Evolutionary conservation across 169 alveolate species (phyloP).

Genomic region (Prorocentrum cordatum): DNA sequence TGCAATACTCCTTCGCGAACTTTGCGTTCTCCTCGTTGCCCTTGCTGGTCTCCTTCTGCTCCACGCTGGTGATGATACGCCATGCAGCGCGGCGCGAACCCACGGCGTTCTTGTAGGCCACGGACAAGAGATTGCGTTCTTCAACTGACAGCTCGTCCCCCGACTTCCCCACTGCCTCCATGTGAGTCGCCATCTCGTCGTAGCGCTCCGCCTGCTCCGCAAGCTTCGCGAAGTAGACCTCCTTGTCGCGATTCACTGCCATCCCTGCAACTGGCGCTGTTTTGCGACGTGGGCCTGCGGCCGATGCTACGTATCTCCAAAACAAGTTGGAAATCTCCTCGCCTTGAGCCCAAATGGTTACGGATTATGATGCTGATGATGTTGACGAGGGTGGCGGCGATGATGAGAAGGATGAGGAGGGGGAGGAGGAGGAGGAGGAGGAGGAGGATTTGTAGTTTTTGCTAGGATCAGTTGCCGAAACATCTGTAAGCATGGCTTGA

Average conservation of each 20-base stretch:
- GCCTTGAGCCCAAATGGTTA: too few relatives aligned
- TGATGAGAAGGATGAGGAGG: too few relatives aligned
- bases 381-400: too few relatives aligned
- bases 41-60: conserved; percentile 87
- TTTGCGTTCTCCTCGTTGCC: conserved; percentile 84
- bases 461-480: too few relatives aligned
- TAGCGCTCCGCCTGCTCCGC: conserved; percentile 99
- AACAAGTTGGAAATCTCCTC: too few relatives aligned
- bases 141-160: conserved; percentile 35
- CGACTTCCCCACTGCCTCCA: not conserved
- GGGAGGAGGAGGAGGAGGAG: too few relatives aligned
- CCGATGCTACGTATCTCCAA: too few relatives aligned
- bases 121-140: conserved; percentile 80
- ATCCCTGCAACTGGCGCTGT: too few relatives aligned
- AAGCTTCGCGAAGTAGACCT: conserved; percentile 84
- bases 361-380: too few relatives aligned
- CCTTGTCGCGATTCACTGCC: conserved; percentile 71
- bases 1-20: conserved; percentile 87
- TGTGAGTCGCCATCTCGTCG: conserved; percentile 81
- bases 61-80: conserved; percentile 79
- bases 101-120: conserved; percentile 96
- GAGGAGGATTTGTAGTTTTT: too few relatives aligned
- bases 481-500: too few relatives aligned
- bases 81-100: conserved; percentile 97
- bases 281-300: too few relatives aligned